Conservation (phyloP, 176 grass and related monocot species). For the Avena atlantica region DNA sequence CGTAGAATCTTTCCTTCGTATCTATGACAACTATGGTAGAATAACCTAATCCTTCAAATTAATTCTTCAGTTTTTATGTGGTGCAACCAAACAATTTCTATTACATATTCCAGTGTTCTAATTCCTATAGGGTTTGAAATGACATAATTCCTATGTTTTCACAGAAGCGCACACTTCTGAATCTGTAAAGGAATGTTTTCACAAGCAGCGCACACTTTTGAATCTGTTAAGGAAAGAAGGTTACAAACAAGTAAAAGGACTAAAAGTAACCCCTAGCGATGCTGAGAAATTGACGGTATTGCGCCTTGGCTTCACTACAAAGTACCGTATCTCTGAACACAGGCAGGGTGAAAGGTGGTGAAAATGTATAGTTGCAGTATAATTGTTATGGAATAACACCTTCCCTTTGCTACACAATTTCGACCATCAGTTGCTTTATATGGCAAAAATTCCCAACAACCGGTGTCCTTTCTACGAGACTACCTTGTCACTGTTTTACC, state of each 20-base stretch:
- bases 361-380: background rate
- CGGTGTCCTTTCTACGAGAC: background rate
- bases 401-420: background rate
- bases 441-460: conserved; percentile 11
- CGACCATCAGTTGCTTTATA: background rate
- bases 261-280: background rate
- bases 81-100: background rate
- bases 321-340: background rate
- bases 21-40: background rate
- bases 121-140: background rate
- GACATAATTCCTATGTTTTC: background rate
- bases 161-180: background rate
- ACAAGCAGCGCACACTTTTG: background rate
- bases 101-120: background rate
- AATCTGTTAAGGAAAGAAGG: background rate
- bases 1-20: background rate
- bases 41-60: background rate
- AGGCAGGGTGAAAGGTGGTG: background rate
- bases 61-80: background rate
- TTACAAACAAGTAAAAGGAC: background rate
- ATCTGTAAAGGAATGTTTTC: background rate
- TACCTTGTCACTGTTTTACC: background rate
- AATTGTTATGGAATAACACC: background rate
- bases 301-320: background rate
- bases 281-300: background rate